Base-by-base conservation (phyloP, 2,329 filamentous ascomycete species). In the Drechslerella coelobrocha region DNA sequence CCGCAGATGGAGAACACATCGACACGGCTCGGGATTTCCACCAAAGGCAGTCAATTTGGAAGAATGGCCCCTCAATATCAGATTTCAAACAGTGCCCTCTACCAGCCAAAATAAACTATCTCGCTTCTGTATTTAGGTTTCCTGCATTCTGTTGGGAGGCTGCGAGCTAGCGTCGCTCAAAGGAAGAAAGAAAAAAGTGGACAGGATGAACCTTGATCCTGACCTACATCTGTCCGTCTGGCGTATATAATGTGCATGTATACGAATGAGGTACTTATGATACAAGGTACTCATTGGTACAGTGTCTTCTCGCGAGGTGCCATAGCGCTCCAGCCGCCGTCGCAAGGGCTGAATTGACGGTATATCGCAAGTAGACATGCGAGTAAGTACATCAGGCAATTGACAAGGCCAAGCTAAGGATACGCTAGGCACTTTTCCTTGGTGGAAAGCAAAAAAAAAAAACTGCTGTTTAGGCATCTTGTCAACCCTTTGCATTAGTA, bases 91-190 rank as follows among this genome's bases (percentile, higher is more conserved):
- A 54, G 50, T 41, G 39, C 59, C 57, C 62, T 59, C 43, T 48
- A n/a, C 52, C 59, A 54, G 53, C 53, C 24, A 63, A 71, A 71
- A 71, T 71, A 71, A 71, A 62, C 66, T 71, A 71, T 71, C 53
- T 71, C 66, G 66, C 66, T 71, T 69, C 65, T 63, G 66, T 60
- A 59, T 63, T 63, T 71, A 63, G 59, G 66, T 71, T 71, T 60
- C 53, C 41, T 62, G 59, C 59, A 71, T 62, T 60, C 56, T 26
- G 63, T 69, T 61, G 57, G 61, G 52, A 57, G 45, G 56, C 48
- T 41, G 53, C 41, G 43, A 52, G 29, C 45, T 59, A 56, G 34
- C 12, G 34, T 39, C 34, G 34, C 12, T n/a, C 34, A 39, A 14
- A n/a, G 41, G n/a, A 45, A 45, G 21, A 45, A 23, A 17, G 21